These are phyloP conservation scores for Huntiella omanensis DNA, from an alignment of 2,329 filamentous ascomycete species.

Conservation along the genomic window DNA sequence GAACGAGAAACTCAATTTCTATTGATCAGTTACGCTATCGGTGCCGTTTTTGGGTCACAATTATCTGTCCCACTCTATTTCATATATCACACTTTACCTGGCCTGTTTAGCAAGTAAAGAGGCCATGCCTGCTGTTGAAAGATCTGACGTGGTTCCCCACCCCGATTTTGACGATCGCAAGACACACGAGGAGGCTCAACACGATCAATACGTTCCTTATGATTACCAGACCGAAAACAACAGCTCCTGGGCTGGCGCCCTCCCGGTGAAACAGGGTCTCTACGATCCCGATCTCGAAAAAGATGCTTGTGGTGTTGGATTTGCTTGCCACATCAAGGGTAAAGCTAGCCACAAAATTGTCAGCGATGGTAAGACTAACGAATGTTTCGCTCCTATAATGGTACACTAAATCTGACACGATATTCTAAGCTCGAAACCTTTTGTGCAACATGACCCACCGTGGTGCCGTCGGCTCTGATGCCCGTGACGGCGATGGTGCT, in stretches of 20 bases:
- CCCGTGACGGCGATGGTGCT: slow-evolving; percentile 91
- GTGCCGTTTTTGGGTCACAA: background rate
- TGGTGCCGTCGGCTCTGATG: slow-evolving; percentile 93
- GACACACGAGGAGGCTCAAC: slow-evolving; percentile 36
- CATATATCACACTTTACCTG: background rate
- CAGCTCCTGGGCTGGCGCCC: slow-evolving; percentile 74
- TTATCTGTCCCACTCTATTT: no score
- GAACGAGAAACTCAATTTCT: no score
- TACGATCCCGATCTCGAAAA: slow-evolving; percentile 95
- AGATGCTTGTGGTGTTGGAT: slow-evolving; percentile 98
- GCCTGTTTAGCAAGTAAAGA: background rate
- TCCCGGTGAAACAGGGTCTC: slow-evolving; percentile 93
- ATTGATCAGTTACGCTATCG: background rate
- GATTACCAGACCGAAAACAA: slow-evolving; percentile 79
- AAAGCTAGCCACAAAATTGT: slow-evolving; percentile 95
- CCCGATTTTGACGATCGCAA: slow-evolving; percentile 50
- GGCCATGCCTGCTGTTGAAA: background rate
- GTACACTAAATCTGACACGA: background rate
- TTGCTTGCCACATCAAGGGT: slow-evolving; percentile 97
- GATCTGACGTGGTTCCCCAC: slow-evolving; percentile 49
- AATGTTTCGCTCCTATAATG: background rate
- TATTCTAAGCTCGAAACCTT: slow-evolving; percentile 59
- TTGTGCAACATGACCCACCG: slow-evolving; percentile 99
- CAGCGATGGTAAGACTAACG: slow-evolving; percentile 61
- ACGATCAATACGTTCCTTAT: slow-evolving; percentile 49